Conservation (phyloP, 2,329 filamentous ascomycete species). For the Cladosporium cucumerinum region DNA sequence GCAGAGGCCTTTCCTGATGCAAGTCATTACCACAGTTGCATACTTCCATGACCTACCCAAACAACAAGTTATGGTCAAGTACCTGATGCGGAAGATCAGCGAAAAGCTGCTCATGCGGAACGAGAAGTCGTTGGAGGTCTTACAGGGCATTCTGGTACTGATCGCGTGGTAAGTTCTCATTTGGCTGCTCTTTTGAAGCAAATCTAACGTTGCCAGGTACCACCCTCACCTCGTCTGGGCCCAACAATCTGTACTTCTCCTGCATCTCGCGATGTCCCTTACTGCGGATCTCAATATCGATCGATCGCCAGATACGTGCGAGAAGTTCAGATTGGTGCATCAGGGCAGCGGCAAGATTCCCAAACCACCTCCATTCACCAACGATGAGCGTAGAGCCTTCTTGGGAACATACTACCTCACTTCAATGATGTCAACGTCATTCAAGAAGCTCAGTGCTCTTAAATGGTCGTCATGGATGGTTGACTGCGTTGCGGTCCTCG, state of each 20-base stretch:
- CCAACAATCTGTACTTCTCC: slow-evolving; percentile 29
- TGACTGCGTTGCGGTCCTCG: slow-evolving; percentile 24
- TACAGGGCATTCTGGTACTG: slow-evolving; percentile 27
- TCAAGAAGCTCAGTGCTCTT: slow-evolving; percentile 31
- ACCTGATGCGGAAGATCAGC: slow-evolving; percentile 30
- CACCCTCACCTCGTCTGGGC: slow-evolving; percentile 32
- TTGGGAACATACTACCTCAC: slow-evolving; percentile 30
- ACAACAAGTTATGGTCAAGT: slow-evolving; percentile 28
- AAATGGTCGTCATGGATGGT: slow-evolving; percentile 28
- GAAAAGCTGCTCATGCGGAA: slow-evolving; percentile 31
- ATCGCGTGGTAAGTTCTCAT: slow-evolving; percentile 12
- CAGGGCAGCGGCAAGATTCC: slow-evolving; percentile 15
- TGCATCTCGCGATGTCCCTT: slow-evolving; percentile 31
- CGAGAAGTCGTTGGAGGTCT: slow-evolving; percentile 30
- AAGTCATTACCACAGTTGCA: slow-evolving; percentile 30
- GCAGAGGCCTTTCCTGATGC: slow-evolving; percentile 29
- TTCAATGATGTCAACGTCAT: slow-evolving; percentile 30
- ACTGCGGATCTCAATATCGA: slow-evolving; percentile 29
- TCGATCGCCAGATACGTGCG: slow-evolving; percentile 20
- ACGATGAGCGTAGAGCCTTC: slow-evolving; percentile 28
- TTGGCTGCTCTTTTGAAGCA: background rate
- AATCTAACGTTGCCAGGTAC: slow-evolving; percentile 19
- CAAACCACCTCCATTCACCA: slow-evolving; percentile 19
- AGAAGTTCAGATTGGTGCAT: slow-evolving; percentile 8
- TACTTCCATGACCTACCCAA: slow-evolving; percentile 29